phyloP scores from a whole-genome alignment of 1,284 basidiomycete species.

The Pseudozyma hubeiensis region DNA sequence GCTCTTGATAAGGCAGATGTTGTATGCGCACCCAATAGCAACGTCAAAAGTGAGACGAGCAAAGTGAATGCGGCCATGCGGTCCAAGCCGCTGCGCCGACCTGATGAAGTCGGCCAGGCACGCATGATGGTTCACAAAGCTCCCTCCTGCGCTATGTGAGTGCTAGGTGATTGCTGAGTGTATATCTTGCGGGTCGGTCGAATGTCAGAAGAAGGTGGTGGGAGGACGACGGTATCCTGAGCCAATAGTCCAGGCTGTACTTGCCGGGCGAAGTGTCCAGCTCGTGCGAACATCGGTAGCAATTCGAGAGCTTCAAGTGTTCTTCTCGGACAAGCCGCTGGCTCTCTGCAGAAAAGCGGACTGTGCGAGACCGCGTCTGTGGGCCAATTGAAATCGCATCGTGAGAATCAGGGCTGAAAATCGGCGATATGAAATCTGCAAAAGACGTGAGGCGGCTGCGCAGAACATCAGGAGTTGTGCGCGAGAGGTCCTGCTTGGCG shows the following conservation, averaged over 20 bases:
- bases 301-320: background rate
- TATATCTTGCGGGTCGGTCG: background rate
- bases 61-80: conserved; percentile 21
- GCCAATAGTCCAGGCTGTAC: no score
- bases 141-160: background rate
- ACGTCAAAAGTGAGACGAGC: conserved; percentile 20
- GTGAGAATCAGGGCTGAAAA: background rate
- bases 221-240: background rate
- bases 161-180: background rate
- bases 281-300: no score
- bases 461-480: no score
- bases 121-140: conserved; percentile 18
- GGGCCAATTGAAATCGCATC: no score
- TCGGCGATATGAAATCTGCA: background rate
- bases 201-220: background rate
- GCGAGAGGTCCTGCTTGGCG: background rate
- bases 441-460: no score
- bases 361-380: conserved; percentile 1
- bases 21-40: conserved; percentile 14
- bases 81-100: conserved; percentile 18
- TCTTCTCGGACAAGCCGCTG: conserved; percentile 1
- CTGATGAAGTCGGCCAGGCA: conserved; percentile 19
- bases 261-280: no score
- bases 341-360: conserved; percentile 1
- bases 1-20: conserved; percentile 32